These are phyloP conservation scores for Thelephora ganbajun DNA, from an alignment of 768 basidiomycete species.

Conservation along the genomic window DNA sequence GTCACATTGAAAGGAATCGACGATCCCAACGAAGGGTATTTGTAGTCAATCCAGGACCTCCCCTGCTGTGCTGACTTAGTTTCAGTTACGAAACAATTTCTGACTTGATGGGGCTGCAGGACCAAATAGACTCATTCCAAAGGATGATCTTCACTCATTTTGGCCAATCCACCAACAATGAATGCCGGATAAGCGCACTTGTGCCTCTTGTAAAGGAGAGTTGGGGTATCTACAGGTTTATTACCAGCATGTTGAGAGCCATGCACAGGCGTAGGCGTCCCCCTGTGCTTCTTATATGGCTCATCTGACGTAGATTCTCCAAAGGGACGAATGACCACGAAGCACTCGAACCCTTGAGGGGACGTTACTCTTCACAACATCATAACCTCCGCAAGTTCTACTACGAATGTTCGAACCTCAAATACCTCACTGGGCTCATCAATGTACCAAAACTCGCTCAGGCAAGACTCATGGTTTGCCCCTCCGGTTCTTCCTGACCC, in stretches of 20 bases:
- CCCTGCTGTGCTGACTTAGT: constrained; percentile 1
- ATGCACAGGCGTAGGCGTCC: constrained; percentile 74
- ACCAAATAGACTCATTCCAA: constrained; percentile 98
- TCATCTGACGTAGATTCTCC: background rate
- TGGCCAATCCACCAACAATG: constrained; percentile 82
- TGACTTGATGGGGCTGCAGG: constrained; percentile 95
- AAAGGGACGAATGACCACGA: constrained; percentile 83
- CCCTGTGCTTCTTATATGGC: background rate
- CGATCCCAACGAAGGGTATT: constrained; percentile 97
- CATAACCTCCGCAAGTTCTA: constrained; percentile 93
- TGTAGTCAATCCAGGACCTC: background rate
- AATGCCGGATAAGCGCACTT: constrained; percentile 90
- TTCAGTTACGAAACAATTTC: constrained; percentile 91
- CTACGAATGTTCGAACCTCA: constrained; percentile 98
- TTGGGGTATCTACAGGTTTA: constrained; percentile 98
- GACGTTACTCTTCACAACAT: constrained; percentile 85
- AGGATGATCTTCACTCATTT: constrained; percentile 96
- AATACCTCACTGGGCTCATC: constrained; percentile 92
- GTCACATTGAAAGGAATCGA: constrained; percentile 94
- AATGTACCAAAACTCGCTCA: constrained; percentile 96
- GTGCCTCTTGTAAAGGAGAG: constrained; percentile 98
- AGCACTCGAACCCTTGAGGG: constrained; percentile 75
- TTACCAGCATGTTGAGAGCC: constrained; percentile 96
- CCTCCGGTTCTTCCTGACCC: background rate
- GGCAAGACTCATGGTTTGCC: constrained; percentile 26